Conservation (phyloP, 768 basidiomycete species). For the Xerocomus spinulosus region DNA sequence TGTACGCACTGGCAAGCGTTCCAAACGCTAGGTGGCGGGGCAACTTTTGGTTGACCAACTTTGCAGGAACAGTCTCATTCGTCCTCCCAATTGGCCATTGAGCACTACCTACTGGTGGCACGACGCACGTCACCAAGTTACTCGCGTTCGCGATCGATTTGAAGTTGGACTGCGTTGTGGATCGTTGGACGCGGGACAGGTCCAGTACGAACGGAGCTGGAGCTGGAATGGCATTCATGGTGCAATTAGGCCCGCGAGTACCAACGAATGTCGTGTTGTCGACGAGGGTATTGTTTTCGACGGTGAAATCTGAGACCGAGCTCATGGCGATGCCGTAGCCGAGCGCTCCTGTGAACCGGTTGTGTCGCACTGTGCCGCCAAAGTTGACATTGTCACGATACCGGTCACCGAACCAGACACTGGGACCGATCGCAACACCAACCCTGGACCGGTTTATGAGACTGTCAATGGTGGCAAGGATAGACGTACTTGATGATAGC, state of each 20-base stretch:
- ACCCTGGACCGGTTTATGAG: slow-evolving; percentile 42
- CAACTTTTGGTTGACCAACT: not conserved
- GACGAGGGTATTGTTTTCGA: slow-evolving; percentile 53
- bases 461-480: not conserved
- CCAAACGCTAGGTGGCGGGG: too few species aligned
- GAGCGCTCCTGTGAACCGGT: slow-evolving; percentile 62
- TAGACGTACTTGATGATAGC: slow-evolving; percentile 64
- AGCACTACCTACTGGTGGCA: slow-evolving; percentile 61
- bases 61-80: not conserved
- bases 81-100: slow-evolving; percentile 64
- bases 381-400: slow-evolving; percentile 51
- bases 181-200: slow-evolving; percentile 35
- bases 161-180: slow-evolving; percentile 52
- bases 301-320: slow-evolving; percentile 60
- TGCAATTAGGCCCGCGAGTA: slow-evolving; percentile 61
- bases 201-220: slow-evolving; percentile 65
- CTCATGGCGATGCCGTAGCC: slow-evolving; percentile 67
- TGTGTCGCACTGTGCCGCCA: slow-evolving; percentile 51
- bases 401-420: slow-evolving; percentile 64
- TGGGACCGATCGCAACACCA: slow-evolving; percentile 76
- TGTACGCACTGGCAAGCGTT: not conserved
- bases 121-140: slow-evolving; percentile 54
- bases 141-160: slow-evolving; percentile 47
- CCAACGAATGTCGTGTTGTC: slow-evolving; percentile 78
- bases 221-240: slow-evolving; percentile 43